Evolutionary conservation across 2,329 filamentous ascomycete species (phyloP).

Genomic region (Talaromyces sp.): DNA sequence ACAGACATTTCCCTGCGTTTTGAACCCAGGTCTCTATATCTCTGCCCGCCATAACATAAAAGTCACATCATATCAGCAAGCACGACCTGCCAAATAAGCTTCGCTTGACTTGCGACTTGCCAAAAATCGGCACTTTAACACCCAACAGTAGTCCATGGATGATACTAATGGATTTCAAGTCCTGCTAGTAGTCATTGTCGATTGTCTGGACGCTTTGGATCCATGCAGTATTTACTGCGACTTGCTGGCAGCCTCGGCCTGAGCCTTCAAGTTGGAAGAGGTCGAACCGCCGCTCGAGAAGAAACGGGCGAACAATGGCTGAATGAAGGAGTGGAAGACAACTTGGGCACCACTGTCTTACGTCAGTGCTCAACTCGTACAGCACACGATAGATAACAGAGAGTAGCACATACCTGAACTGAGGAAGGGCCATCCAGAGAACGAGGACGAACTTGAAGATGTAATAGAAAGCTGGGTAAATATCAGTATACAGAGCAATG

Average conservation of each 20-base stretch:
- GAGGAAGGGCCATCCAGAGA: conserved; percentile 94
- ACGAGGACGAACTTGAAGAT: conserved; percentile 98
- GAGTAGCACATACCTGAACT: conserved; percentile 69
- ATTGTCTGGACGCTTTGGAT: conserved; percentile 23
- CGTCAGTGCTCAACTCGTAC: conserved; percentile 7
- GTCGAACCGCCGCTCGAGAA: conserved; percentile 71
- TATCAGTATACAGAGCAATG: conserved; percentile 24
- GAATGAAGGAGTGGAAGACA: conserved; percentile 93
- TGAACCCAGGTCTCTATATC: background rate
- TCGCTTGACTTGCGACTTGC: background rate
- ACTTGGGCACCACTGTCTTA: conserved; percentile 78
- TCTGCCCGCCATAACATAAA: conserved; percentile 4
- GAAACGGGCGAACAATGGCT: conserved; percentile 88
- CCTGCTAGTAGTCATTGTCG: background rate
- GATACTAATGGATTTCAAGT: conserved; percentile 1
- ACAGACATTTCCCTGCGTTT: background rate
- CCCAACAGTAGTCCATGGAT: conserved; percentile 2
- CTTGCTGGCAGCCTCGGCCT: conserved; percentile 68
- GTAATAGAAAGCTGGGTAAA: conserved; percentile 77
- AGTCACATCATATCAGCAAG: conserved; percentile 1
- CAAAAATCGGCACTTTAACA: background rate
- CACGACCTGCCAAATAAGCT: background rate
- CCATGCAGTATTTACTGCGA: conserved; percentile 40
- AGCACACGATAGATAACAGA: conserved; percentile 23
- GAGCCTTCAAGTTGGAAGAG: conserved; percentile 80